Conservation (phyloP, 495 filamentous ascomycete genomes). For the Xylaria venustula region DNA sequence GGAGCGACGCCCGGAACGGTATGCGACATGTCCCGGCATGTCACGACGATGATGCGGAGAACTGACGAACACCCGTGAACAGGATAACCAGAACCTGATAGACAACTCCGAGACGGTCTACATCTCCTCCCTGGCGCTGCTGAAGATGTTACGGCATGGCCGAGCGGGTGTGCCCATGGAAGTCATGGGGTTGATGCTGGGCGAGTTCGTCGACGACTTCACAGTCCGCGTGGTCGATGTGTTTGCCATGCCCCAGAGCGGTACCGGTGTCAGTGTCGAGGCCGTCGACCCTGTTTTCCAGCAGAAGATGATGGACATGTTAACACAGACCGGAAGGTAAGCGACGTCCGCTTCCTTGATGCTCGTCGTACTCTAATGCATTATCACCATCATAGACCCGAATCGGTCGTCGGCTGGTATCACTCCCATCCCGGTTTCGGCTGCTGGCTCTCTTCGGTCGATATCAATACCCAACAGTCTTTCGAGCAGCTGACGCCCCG, state of each 20-base stretch:
- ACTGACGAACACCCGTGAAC: constrained; percentile 8
- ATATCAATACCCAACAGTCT: constrained; percentile 99
- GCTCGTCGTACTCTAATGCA: neutral
- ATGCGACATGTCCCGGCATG: constrained; percentile 38
- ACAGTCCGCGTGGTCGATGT: constrained; percentile 97
- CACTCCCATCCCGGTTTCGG: constrained; percentile 99
- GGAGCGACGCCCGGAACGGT: constrained; percentile 73
- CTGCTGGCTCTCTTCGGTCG: constrained; percentile 97
- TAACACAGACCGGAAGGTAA: constrained; percentile 92
- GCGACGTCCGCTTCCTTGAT: constrained; percentile 16
- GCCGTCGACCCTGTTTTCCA: constrained; percentile 98
- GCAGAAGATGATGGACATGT: constrained; percentile 99
- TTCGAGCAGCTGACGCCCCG: constrained; percentile 97
- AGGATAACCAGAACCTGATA: constrained; percentile 87
- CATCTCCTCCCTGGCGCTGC: constrained; percentile 92
- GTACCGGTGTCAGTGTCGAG: constrained; percentile 96
- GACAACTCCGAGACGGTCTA: constrained; percentile 99
- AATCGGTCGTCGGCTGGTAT: constrained; percentile 98
- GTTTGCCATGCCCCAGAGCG: constrained; percentile 99
- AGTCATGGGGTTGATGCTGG: constrained; percentile 99
- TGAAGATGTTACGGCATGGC: constrained; percentile 98
- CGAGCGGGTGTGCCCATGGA: constrained; percentile 98
- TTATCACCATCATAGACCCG: constrained; percentile 65
- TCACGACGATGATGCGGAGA: constrained; percentile 7
- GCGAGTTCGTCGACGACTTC: constrained; percentile 98